Base-by-base conservation (phyloP, 2,329 filamentous ascomycete genomes). In the Sporothrix brunneoviolacea region DNA sequence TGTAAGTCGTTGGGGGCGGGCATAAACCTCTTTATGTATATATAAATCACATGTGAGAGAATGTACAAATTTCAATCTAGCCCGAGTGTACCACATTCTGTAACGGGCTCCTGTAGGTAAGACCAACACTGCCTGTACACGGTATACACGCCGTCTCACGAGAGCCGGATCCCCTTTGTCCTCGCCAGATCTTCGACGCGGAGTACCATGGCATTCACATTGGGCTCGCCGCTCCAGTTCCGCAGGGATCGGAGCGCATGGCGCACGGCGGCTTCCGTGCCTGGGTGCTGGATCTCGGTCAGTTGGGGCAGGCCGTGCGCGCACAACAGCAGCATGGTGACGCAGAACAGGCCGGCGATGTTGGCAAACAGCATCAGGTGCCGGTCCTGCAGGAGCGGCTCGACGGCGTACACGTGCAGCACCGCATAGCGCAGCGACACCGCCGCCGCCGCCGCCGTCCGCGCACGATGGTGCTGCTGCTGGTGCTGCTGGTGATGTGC, bases 321-420 rank as follows among this genome's bases (percentile, higher is more conserved):
- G 41, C 55, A 56, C 15, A 55, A 21, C n/a, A 59, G 43, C 27
- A 54, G 52, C 52, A 57, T 56, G 19, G 47, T 53, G 16, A 52
- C 52, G 27, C 50, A 55, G 35, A 46, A 52, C 5, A 57, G 38
- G 10, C 52, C 54, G 9, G 52, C 43, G 16, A 56, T 51, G 45
- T 58, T 55, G 18, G 54, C 43, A 40, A 58, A 42, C n/a, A 59
- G 46, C 48, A 58, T 50, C 22, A 58, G 37, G 32, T 59, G 52
- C 12, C 55, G 48, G 15, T 53, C 42, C 28, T 54, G 48, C 42
- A 57, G 28, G 22, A 59, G 40, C 4, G 57, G 50, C 30, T 52
- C 48, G 6, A 57, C 54, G 13, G 57, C 52, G 32, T 44, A 54
- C 4, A 57, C 38, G 37, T 59, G 54, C 16, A 54, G 40, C 3